A percentile compares a stretch with the other conserved stretches of the same genome.
These are phyloP conservation scores for Thalassia testudinum DNA, from an alignment of 116 monocot genomes.

Conservation along the genomic window DNA sequence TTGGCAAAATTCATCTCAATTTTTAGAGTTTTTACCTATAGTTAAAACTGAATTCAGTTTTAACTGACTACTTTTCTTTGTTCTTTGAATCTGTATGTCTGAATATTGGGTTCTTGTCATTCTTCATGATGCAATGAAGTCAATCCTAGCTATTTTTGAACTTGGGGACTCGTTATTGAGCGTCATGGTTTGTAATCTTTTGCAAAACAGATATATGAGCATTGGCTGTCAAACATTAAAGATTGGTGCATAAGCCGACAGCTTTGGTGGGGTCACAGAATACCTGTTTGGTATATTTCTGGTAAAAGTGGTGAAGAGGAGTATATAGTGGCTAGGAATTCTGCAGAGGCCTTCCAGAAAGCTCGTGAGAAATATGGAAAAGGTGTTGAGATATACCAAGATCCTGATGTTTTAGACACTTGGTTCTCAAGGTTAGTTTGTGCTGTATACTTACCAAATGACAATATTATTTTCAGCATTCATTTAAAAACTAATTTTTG, in stretches of 20 bases:
- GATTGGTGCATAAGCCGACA: conserved; percentile 99
- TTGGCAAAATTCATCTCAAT: neutral
- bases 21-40: too few relatives aligned
- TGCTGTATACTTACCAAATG: too few relatives aligned
- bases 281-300: conserved; percentile 95
- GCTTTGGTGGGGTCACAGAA: conserved; percentile 96
- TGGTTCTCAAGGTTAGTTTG: conserved; percentile 91
- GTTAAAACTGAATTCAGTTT: too few relatives aligned
- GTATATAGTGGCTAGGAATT: conserved; percentile 79
- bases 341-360: conserved; percentile 56
- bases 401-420: conserved; percentile 96
- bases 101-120: too few relatives aligned
- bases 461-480: too few relatives aligned
- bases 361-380: conserved; percentile 77
- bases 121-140: too few relatives aligned
- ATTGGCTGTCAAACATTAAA: conserved; percentile 95
- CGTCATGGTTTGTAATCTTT: neutral
- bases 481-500: too few relatives aligned
- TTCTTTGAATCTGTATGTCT: too few relatives aligned
- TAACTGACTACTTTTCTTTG: too few relatives aligned
- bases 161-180: too few relatives aligned
- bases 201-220: conserved; percentile 52
- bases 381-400: conserved; percentile 90
- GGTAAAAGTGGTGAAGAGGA: conserved; percentile 84
- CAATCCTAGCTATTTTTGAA: neutral